Conservation (phyloP, 2,329 filamentous ascomycete species). For the Pseudogymnoascus sp. region DNA sequence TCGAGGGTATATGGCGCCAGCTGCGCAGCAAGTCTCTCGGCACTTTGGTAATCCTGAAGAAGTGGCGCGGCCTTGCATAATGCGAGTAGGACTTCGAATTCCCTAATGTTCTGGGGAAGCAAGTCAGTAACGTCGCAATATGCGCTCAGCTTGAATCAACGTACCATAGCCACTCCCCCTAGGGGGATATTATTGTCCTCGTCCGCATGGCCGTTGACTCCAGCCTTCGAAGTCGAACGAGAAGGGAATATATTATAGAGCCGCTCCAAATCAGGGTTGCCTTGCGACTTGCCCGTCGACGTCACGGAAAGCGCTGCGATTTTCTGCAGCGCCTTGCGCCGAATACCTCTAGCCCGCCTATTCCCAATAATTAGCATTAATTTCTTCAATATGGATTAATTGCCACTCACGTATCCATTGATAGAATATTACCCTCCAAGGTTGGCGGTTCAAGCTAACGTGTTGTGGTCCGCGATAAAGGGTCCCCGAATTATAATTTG, state of each 20-base stretch:
- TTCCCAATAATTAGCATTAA: slow-evolving; percentile 4
- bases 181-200: slow-evolving; percentile 43
- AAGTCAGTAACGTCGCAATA: slow-evolving; percentile 18
- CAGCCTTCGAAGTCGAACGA: slow-evolving; percentile 33
- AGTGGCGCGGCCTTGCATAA: slow-evolving; percentile 83
- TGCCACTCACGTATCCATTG: slow-evolving; percentile 34
- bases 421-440: slow-evolving; percentile 11
- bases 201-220: slow-evolving; percentile 41
- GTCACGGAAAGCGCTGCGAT: slow-evolving; percentile 58
- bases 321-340: slow-evolving; percentile 58
- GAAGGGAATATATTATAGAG: slow-evolving; percentile 53
- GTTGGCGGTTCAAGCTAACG: slow-evolving; percentile 10
- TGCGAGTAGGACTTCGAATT: slow-evolving; percentile 86
- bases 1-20: slow-evolving; percentile 81
- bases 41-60: slow-evolving; percentile 64
- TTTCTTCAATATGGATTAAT: not conserved
- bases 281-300: slow-evolving; percentile 47
- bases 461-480: slow-evolving; percentile 3
- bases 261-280: slow-evolving; percentile 57
- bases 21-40: slow-evolving; percentile 71
- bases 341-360: slow-evolving; percentile 46
- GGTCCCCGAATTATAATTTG: slow-evolving; percentile 6
- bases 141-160: not conserved
- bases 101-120: slow-evolving; percentile 64
- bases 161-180: slow-evolving; percentile 56